These are phyloP conservation scores for Xylaria nigripes DNA, from an alignment of 495 filamentous ascomycete genomes.

Conservation along the genomic window DNA sequence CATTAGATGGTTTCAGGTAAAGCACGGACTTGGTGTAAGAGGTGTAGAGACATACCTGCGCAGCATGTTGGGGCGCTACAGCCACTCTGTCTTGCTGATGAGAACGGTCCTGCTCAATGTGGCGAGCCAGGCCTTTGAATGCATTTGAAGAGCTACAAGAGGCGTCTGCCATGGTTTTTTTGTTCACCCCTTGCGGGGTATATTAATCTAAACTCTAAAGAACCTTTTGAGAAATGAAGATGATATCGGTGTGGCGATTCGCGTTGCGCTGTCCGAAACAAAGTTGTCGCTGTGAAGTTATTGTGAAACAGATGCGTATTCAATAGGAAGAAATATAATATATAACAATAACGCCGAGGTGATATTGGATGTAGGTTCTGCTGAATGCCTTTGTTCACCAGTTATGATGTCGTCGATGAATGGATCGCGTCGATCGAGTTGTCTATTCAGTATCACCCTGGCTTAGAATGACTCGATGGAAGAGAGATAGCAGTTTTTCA, in stretches of 20 bases:
- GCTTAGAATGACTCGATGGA: neutral
- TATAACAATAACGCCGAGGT: neutral
- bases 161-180: conserved; percentile 60
- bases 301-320: neutral
- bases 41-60: conserved; percentile 1
- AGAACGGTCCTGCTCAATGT: conserved; percentile 65
- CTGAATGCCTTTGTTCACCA: neutral
- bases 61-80: conserved; percentile 12
- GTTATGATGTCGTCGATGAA: neutral
- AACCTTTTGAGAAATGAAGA: neutral
- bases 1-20: neutral
- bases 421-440: neutral
- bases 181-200: neutral
- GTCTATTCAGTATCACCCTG: neutral
- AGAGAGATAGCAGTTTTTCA: neutral
- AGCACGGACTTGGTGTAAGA: neutral
- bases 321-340: neutral
- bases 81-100: conserved; percentile 71
- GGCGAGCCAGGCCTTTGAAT: conserved; percentile 76
- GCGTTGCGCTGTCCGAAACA: neutral
- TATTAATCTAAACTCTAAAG: neutral
- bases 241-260: neutral
- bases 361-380: neutral
- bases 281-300: neutral
- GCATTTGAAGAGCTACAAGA: conserved; percentile 88